phyloP scores from a whole-genome alignment of 257 asterid species.

The Solanum pimpinellifolium region DNA sequence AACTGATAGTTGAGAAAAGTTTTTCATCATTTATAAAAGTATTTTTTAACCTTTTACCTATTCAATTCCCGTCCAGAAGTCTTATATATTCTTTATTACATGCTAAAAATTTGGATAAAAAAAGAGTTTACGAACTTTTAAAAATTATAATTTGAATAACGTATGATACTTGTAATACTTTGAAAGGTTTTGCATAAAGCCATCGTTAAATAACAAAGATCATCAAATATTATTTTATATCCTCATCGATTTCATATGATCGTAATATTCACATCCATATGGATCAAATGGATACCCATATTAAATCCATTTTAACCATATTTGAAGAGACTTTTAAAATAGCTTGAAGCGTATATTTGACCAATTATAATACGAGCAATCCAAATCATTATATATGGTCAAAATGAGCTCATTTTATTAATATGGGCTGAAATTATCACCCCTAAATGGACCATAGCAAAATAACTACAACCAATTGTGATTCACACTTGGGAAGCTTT shows the following conservation, averaged over 20 bases:
- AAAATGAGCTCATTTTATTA: no score
- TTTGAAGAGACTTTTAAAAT: no score
- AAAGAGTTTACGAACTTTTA: neutral
- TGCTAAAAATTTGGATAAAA: no score
- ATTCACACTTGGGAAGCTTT: neutral
- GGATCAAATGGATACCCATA: no score
- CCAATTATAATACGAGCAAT: no score
- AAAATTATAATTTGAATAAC: neutral
- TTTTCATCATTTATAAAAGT: neutral
- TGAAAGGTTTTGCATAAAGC: neutral
- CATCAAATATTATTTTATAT: neutral
- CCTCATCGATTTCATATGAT: neutral
- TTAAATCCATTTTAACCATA: no score
- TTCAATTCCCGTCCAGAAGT: accelerated
- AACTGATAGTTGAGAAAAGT: neutral
- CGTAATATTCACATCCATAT: neutral
- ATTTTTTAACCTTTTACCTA: no score
- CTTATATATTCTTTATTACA: neutral
- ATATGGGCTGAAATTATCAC: no score
- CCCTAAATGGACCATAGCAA: neutral
- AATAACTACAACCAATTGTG: neutral
- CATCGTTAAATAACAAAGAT: neutral
- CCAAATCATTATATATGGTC: no score
- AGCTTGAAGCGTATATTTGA: no score
- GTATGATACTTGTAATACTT: neutral